Evolutionary conservation across 1,139 yeast genomes (phyloP).

Genomic region (Yamadazyma mexicana): DNA sequence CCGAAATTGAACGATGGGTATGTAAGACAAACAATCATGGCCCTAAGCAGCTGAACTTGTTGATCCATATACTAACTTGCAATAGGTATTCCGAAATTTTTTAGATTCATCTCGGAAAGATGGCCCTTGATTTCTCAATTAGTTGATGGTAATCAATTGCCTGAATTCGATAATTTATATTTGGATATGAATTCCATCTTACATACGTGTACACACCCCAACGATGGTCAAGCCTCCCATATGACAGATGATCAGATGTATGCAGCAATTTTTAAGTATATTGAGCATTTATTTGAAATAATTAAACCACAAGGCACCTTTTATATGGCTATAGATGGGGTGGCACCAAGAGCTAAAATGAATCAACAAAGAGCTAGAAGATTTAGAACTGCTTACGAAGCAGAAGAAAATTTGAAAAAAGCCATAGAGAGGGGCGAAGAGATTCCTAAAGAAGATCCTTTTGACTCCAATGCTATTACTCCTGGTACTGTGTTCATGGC

Average conservation of each 20-base stretch:
- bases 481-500: conserved; percentile 99
- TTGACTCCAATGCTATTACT: conserved; percentile 95
- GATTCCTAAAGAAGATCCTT: conserved; percentile 73
- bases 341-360: conserved; percentile 99
- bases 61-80: conserved; percentile 1
- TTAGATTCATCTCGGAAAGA: conserved; percentile 95
- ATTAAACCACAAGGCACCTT: conserved; percentile 85
- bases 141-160: conserved; percentile 80
- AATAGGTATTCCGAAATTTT: conserved; percentile 93
- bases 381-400: conserved; percentile 93
- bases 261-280: conserved; percentile 89
- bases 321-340: conserved; percentile 99
- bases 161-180: conserved; percentile 92
- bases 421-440: conserved; percentile 64
- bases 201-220: conserved; percentile 88
- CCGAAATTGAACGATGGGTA: conserved; percentile 7
- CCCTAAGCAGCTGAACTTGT: background rate
- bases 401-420: conserved; percentile 69
- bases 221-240: conserved; percentile 58
- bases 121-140: conserved; percentile 96
- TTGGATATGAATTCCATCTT: conserved; percentile 97
- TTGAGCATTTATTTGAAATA: conserved; percentile 87
- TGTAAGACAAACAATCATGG: background rate
- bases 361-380: conserved; percentile 98
- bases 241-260: conserved; percentile 90